A percentile compares a stretch with the other conserved stretches of the same genome.
Conservation (phyloP, 495 filamentous ascomycete species). For the Lasiosphaeria hispida region DNA sequence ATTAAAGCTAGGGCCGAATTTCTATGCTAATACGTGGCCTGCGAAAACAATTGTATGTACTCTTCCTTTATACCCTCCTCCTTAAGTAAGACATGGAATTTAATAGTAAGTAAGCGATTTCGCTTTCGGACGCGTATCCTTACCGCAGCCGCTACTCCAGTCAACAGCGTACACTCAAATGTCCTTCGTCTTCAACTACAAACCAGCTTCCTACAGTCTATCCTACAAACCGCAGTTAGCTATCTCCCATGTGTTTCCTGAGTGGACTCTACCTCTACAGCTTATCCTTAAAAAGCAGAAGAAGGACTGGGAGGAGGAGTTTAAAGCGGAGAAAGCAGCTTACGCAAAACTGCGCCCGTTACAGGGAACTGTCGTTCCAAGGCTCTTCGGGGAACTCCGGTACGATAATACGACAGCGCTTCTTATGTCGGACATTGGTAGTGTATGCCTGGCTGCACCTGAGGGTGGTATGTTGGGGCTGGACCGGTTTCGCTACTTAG, state of each 20-base stretch:
- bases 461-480: constrained; percentile 13
- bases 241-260: constrained; percentile 11
- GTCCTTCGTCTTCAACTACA: constrained; percentile 9
- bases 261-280: constrained; percentile 12
- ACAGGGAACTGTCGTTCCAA: constrained; percentile 15
- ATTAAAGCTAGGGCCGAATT: background rate
- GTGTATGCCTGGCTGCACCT: constrained; percentile 7
- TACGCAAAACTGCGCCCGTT: constrained; percentile 13
- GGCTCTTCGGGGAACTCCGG: constrained; percentile 8
- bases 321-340: constrained; percentile 12
- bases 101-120: too few species aligned
- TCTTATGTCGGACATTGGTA: constrained; percentile 13
- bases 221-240: background rate
- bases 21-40: background rate
- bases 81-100: background rate
- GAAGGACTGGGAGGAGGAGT: constrained; percentile 9
- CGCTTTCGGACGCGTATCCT: too few species aligned
- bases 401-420: constrained; percentile 13
- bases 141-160: too few species aligned
- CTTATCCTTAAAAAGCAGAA: constrained; percentile 14
- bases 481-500: constrained; percentile 3
- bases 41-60: constrained; percentile 1
- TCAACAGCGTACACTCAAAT: too few species aligned
- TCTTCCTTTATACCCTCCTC: background rate
- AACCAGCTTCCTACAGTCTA: background rate